These are phyloP conservation scores for Volvariella volvacea DNA, from an alignment of 1,284 basidiomycete species.

Conservation along the genomic window DNA sequence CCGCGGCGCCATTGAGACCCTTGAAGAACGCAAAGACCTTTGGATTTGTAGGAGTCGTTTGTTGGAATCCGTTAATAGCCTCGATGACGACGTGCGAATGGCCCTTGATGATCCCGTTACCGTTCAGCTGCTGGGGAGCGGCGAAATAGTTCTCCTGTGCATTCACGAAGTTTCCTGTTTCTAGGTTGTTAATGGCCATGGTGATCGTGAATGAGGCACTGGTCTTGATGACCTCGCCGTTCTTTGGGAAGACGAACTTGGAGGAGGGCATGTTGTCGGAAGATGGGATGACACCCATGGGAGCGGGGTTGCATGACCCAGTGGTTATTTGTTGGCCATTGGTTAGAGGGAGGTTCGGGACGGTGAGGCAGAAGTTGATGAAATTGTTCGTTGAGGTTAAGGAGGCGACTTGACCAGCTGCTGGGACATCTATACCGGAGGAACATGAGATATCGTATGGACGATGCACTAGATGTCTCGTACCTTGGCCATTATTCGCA, in stretches of 20 bases:
- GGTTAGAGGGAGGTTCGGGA: conserved; percentile 29
- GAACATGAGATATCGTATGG: too few species aligned
- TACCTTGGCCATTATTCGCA: conserved; percentile 36
- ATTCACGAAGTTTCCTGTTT: conserved; percentile 49
- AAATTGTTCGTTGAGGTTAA: conserved; percentile 58
- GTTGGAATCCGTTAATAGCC: conserved; percentile 32
- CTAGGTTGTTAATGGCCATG: conserved; percentile 44
- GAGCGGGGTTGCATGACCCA: conserved; percentile 57
- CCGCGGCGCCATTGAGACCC: conserved; percentile 39
- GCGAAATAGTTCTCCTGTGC: conserved; percentile 51
- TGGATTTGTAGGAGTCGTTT: conserved; percentile 42
- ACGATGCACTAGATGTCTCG: conserved; percentile 10
- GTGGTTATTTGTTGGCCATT: conserved; percentile 37
- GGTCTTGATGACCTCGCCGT: conserved; percentile 38
- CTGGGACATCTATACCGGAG: conserved; percentile 12
- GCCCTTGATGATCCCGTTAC: conserved; percentile 40
- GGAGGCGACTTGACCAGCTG: conserved; percentile 43
- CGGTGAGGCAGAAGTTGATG: conserved; percentile 45
- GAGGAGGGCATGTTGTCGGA: conserved; percentile 42
- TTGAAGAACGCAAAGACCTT: conserved; percentile 55
- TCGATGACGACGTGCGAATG: conserved; percentile 59
- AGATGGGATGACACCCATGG: conserved; percentile 47
- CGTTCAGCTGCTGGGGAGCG: conserved; percentile 51
- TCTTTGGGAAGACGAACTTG: conserved; percentile 47
- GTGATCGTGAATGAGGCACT: conserved; percentile 43